Evolutionary conservation across 371 early-diverging fungal species (phyloP).

Genomic region (Rhizopus sp.): DNA sequence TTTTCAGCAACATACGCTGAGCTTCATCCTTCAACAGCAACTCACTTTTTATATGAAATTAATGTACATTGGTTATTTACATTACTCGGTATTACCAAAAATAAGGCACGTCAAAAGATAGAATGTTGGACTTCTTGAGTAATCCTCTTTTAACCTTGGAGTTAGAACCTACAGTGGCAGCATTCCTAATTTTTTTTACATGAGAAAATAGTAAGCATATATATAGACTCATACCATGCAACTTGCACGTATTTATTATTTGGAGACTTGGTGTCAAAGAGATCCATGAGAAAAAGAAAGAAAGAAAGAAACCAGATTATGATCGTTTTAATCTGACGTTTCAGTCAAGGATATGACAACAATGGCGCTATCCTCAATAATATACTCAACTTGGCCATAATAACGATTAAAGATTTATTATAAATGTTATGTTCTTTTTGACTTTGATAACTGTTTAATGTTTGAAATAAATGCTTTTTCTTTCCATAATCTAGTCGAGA

Average conservation of each 20-base stretch:
- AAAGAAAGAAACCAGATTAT: neutral
- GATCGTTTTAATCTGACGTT: no score
- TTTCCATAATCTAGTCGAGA: slow-evolving; percentile 26
- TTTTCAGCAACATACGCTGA: neutral
- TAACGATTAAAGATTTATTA: neutral
- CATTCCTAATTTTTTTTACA: no score
- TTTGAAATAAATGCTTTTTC: slow-evolving; percentile 31
- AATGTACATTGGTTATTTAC: neutral
- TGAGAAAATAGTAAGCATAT: no score
- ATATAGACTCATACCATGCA: no score
- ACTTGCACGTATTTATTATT: no score
- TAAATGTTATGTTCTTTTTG: slow-evolving; percentile 1
- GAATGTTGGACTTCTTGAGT: neutral
- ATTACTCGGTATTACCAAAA: neutral
- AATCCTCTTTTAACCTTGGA: no score
- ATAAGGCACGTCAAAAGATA: neutral
- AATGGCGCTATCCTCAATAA: no score
- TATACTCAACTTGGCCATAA: neutral
- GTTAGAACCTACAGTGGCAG: no score
- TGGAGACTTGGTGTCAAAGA: neutral
- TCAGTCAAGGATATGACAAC: no score
- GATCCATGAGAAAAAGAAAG: neutral
- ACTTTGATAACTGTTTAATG: slow-evolving; percentile 20
- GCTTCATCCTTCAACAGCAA: neutral
- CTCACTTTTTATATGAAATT: neutral